These are phyloP conservation scores for Straminergon stramineum DNA, from an alignment of 225 moss, liverwort and hornwort genomes.

Conservation along the genomic window DNA sequence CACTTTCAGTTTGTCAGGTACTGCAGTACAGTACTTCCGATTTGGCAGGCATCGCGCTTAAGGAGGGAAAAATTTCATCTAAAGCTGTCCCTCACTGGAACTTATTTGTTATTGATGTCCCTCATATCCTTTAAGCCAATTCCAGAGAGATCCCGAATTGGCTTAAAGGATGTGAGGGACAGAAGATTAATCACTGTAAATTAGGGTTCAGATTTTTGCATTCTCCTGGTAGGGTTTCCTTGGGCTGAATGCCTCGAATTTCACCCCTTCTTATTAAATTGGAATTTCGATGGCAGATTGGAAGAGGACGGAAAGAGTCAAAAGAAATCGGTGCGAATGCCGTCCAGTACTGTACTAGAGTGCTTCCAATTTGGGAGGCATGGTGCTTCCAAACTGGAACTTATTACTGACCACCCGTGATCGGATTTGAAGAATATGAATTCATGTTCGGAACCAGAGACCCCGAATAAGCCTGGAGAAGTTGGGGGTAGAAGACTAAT, in stretches of 20 bases:
- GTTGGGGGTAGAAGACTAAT: not conserved
- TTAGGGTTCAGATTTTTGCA: not conserved
- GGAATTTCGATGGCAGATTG: not conserved
- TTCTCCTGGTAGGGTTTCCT: not conserved
- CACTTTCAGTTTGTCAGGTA: not conserved
- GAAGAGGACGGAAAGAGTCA: not conserved
- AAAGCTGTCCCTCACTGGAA: not conserved
- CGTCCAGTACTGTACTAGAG: not conserved
- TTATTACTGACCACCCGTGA: not conserved
- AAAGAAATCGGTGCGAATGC: not conserved
- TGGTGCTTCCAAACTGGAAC: not conserved
- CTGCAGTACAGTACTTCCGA: too few relatives aligned
- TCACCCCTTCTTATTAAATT: not conserved
- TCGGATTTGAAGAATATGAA: not conserved
- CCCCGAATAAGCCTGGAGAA: too few relatives aligned
- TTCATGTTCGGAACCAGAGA: too few relatives aligned
- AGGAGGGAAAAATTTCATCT: too few relatives aligned
- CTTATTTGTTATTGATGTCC: not conserved
- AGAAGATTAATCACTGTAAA: not conserved
- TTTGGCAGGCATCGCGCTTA: not conserved
- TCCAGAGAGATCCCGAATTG: too few relatives aligned
- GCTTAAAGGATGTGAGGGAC: accelerated
- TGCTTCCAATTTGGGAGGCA: not conserved
- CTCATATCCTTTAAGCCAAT: too few relatives aligned
- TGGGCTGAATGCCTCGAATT: not conserved